Evolutionary conservation across 1,284 basidiomycete species (phyloP).

Genomic region (Rhizoctonia solani): DNA sequence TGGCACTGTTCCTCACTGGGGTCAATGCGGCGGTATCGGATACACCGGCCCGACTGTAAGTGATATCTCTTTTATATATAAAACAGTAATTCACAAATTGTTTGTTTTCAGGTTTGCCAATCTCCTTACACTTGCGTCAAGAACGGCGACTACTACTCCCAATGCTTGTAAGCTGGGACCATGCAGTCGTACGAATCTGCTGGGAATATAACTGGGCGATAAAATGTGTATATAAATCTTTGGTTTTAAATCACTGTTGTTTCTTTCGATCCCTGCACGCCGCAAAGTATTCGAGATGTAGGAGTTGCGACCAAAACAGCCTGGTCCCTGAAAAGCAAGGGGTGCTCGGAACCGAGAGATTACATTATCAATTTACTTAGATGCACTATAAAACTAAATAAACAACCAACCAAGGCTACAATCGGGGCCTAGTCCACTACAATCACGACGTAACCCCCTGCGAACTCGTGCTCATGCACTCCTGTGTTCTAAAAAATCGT

Average conservation of each 20-base stretch:
- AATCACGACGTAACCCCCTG: no score
- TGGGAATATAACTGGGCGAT: neutral
- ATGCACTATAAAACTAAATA: no score
- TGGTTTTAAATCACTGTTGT: neutral
- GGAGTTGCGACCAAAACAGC: no score
- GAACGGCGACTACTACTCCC: conserved; percentile 28
- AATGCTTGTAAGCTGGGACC: conserved; percentile 8
- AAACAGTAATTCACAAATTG: neutral
- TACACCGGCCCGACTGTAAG: conserved; percentile 31
- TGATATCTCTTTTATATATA: neutral
- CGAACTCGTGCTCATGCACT: no score
- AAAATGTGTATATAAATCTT: neutral
- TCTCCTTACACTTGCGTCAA: conserved; percentile 32
- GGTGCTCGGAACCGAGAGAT: no score
- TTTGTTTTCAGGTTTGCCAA: conserved; percentile 3
- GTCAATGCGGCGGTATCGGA: conserved; percentile 34
- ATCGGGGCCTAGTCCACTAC: no score
- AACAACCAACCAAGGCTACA: no score
- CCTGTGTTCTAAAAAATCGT: no score
- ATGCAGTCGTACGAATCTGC: neutral
- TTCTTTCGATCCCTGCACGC: neutral
- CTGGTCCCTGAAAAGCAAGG: no score
- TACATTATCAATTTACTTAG: no score
- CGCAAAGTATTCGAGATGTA: no score
- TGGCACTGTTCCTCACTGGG: conserved; percentile 21